A percentile compares a stretch with the other conserved stretches of the same genome.
Evolutionary conservation across 2,329 filamentous ascomycete species (phyloP).

Genomic region (Gyromitra esculenta): DNA sequence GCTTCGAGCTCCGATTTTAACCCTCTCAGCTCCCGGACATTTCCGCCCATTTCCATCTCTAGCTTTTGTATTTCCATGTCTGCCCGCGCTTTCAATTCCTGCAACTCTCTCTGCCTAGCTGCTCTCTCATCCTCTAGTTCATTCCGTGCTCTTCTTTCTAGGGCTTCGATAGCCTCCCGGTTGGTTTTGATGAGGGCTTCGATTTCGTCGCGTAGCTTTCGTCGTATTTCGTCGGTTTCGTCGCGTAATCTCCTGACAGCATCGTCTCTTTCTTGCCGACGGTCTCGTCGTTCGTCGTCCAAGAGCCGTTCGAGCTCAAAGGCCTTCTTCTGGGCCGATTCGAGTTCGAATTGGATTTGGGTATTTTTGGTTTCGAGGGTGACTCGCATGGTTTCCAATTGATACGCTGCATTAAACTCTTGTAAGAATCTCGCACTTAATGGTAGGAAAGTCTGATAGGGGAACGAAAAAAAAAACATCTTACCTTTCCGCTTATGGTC

Average conservation of each 20-base stretch:
- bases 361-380: slow-evolving; percentile 63
- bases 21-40: slow-evolving; percentile 64
- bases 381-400: slow-evolving; percentile 67
- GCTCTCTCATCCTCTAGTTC: slow-evolving; percentile 74
- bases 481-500: slow-evolving; percentile 78
- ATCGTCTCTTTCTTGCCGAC: slow-evolving; percentile 68
- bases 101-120: slow-evolving; percentile 70
- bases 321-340: slow-evolving; percentile 63
- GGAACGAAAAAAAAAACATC: slow-evolving; percentile 7
- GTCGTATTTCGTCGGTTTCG: slow-evolving; percentile 67
- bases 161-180: slow-evolving; percentile 72
- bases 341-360: slow-evolving; percentile 57
- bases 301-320: slow-evolving; percentile 73
- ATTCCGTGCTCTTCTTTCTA: slow-evolving; percentile 58
- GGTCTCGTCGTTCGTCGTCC: slow-evolving; percentile 65
- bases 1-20: slow-evolving; percentile 65
- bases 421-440: slow-evolving; percentile 31
- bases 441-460: not conserved
- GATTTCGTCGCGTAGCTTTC: slow-evolving; percentile 63
- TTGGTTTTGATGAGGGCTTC: slow-evolving; percentile 69
- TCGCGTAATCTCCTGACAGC: slow-evolving; percentile 66
- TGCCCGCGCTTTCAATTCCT: slow-evolving; percentile 69
- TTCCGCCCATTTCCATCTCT: slow-evolving; percentile 67
- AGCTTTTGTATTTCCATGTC: slow-evolving; percentile 65
- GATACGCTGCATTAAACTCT: slow-evolving; percentile 62